Evolutionary conservation across 106 monocot genomes (phyloP), one percentile per base, ranked within the genome.

Genomic region (Agapanthus africanus): DNA sequence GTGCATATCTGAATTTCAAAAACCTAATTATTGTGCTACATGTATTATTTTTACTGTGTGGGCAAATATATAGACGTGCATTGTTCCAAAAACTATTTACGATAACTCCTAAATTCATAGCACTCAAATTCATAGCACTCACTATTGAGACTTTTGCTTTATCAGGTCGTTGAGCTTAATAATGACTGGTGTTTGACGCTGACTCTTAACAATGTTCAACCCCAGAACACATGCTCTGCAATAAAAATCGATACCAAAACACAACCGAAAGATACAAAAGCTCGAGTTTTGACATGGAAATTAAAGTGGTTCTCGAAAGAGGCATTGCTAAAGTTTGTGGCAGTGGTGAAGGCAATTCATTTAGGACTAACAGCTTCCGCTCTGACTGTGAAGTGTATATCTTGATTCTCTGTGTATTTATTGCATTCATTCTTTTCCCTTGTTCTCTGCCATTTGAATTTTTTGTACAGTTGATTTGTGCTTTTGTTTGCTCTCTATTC

Each of bases 251-350:
- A 7, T 9, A 25, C 23, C 25, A 37, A 33, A 40, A 66, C 41
- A 25, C 49, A 22, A 38, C 56, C 8, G 15, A 13, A 38, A 39
- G 42, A 54, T 19, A 71, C 67, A 37, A 51, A 40, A 23, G 5
- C 37, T 14, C 64, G 63, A 33, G 66, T 73, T 7, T 77, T 22
- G 23, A 77, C 34, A 59, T 88, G 91, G 87, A 84, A 80, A 67
- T 76, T 91, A 6, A 84, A 82, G 60, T 91, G 84, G 87, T 80
- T 78, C 73, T 88, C 84, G 6, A 76, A 88, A 66, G 87, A 88
- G 37, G 52, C 68, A 21, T 27, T 88, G 66, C 65, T 80, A 37
- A 87, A 82, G 56, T 91, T 91, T 62, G 76, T 91, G 23, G 66
- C 77, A 1, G 30, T 91, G 11, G 27, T 91, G 39, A 91, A 82